Percentiles rank a stretch among this genome's conserved stretches.
These are phyloP conservation scores for Linnemannia elongata DNA, from an alignment of 192 early-diverging fungal species.

Conservation along the genomic window DNA sequence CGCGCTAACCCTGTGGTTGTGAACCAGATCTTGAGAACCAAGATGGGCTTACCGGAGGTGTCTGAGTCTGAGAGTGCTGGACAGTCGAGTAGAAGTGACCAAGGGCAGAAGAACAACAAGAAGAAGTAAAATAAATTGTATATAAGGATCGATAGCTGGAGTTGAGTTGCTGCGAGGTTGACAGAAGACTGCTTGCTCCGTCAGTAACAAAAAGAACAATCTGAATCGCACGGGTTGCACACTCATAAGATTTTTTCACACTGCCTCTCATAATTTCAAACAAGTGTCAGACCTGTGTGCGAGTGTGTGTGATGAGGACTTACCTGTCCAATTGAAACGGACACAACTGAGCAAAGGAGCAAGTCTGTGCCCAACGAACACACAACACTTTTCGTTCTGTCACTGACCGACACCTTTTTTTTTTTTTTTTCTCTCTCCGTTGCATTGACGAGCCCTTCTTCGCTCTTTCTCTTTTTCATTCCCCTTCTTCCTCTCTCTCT, in stretches of 20 bases:
- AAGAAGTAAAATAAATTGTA: background rate
- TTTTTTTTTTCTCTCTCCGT: no score
- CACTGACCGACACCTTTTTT: no score
- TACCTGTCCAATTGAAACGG: background rate
- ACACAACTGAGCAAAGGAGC: background rate
- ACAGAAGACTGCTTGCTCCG: background rate
- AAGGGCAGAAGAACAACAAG: slow-evolving; percentile 17
- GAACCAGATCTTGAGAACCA: slow-evolving; percentile 68
- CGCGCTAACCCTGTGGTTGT: slow-evolving; percentile 80
- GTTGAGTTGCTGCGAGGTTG: no score
- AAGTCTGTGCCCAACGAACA: background rate
- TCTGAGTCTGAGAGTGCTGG: background rate
- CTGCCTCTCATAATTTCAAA: background rate
- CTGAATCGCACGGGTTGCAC: background rate
- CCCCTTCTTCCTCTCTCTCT: background rate
- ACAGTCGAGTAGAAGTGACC: background rate
- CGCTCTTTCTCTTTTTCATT: background rate
- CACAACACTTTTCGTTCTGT: no score
- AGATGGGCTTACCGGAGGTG: slow-evolving; percentile 31
- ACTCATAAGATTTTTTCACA: background rate
- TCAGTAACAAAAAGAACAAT: background rate
- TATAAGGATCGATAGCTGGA: no score
- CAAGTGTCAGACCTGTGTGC: background rate
- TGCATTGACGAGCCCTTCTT: no score
- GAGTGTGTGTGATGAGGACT: background rate